phyloP scores from a whole-genome alignment of 805 yeast genomes.

The Priceomyces haplophilus region DNA sequence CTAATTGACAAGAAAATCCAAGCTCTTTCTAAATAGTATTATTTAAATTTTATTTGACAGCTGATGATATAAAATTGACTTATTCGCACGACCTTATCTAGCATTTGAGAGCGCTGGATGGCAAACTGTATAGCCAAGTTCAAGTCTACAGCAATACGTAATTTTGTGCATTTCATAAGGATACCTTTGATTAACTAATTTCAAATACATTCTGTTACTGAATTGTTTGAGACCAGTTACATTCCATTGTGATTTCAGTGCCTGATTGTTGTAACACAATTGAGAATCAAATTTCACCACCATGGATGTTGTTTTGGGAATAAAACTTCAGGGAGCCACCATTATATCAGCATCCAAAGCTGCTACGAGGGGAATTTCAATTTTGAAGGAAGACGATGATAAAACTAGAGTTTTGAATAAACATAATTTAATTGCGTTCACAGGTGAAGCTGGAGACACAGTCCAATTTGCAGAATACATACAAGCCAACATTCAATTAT shows the following conservation, averaged over 20 bases:
- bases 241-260: background rate
- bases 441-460: slow-evolving; percentile 97
- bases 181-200: too few relatives aligned
- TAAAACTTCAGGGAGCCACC: slow-evolving; percentile 75
- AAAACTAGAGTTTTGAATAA: slow-evolving; percentile 60
- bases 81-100: background rate
- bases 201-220: background rate
- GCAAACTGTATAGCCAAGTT: slow-evolving; percentile 1
- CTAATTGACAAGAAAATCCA: slow-evolving; percentile 32
- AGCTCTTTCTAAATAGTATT: slow-evolving; percentile 6
- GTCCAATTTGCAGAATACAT: slow-evolving; percentile 92
- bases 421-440: slow-evolving; percentile 79
- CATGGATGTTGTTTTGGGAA: slow-evolving; percentile 92
- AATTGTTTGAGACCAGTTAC: background rate
- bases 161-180: background rate
- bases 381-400: slow-evolving; percentile 42
- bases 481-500: slow-evolving; percentile 87
- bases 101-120: slow-evolving; percentile 2
- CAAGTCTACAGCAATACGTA: background rate
- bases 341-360: slow-evolving; percentile 94
- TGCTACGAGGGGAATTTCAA: slow-evolving; percentile 62
- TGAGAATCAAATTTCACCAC: background rate
- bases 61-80: too few relatives aligned
- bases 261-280: slow-evolving; percentile 1
- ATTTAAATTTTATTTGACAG: too few relatives aligned